A percentile compares a stretch with the other conserved stretches of the same genome.
Conservation (phyloP, 441 rosid genomes). For the Macaranga tanarius region DNA sequence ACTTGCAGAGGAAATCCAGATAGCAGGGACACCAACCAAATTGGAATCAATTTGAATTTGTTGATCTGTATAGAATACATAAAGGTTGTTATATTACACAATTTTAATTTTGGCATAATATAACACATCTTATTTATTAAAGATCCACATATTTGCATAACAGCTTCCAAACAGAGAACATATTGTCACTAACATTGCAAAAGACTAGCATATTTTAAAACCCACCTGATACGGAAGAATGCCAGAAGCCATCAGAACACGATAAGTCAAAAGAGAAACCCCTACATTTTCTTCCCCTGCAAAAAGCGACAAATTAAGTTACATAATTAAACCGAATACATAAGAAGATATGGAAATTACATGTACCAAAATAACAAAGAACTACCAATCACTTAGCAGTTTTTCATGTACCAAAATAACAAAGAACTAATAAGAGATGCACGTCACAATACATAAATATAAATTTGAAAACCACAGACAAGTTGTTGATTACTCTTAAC, state of each 20-base stretch:
- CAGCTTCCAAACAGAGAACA: constrained; percentile 8
- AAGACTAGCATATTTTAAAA: constrained; percentile 17
- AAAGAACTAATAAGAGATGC: not conserved
- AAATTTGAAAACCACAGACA: constrained; percentile 11
- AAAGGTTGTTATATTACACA: not conserved
- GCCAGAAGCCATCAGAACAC: constrained; percentile 88
- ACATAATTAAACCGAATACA: constrained; percentile 13
- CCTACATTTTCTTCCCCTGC: constrained; percentile 87
- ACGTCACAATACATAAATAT: not conserved
- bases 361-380: not conserved
- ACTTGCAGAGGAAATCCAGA: not conserved
- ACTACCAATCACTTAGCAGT: not conserved
- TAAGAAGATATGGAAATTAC: not conserved
- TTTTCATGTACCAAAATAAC: not conserved
- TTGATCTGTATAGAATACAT: not conserved
- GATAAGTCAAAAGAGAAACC: constrained; percentile 81
- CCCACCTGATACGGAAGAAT: constrained; percentile 88
- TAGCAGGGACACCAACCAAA: not conserved
- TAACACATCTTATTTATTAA: no score
- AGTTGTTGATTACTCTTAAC: constrained; percentile 10
- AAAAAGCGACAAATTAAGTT: constrained; percentile 20
- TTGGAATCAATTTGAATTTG: constrained; percentile 3
- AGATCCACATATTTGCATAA: constrained; percentile 1
- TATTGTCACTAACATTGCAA: not conserved
- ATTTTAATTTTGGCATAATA: not conserved